Conservation (phyloP, 345 rosid species). For the Cardamine occulta region DNA sequence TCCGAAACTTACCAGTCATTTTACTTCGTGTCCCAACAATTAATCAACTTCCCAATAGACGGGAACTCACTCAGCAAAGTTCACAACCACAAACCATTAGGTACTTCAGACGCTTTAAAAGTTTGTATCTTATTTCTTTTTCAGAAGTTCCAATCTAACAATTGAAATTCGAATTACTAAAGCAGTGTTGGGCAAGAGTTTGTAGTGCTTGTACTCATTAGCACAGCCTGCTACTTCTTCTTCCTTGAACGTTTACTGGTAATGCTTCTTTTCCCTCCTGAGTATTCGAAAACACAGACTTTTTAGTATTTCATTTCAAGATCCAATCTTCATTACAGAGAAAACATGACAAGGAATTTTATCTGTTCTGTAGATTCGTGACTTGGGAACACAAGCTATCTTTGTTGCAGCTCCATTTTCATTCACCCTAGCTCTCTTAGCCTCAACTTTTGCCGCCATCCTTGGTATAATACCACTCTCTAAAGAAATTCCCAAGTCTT, state of each 20-base stretch:
- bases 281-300: not conserved
- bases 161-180: conserved; percentile 2
- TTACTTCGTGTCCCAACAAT: conserved; percentile 64
- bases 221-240: conserved; percentile 93
- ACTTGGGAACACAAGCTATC: conserved; percentile 70
- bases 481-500: not conserved
- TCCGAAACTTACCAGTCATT: conserved; percentile 84
- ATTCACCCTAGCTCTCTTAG: conserved; percentile 67
- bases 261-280: conserved; percentile 39
- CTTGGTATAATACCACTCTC: conserved; percentile 53
- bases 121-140: not conserved
- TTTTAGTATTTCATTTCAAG: not conserved
- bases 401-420: conserved; percentile 85
- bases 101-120: conserved; percentile 44
- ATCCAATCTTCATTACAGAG: conserved; percentile 3
- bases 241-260: conserved; percentile 94
- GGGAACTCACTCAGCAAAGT: conserved; percentile 55
- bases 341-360: not conserved
- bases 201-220: conserved; percentile 86
- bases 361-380: conserved; percentile 56
- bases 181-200: conserved; percentile 97
- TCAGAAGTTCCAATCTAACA: not conserved
- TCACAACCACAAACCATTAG: conserved; percentile 55
- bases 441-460: conserved; percentile 71
- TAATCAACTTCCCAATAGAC: conserved; percentile 55